Evolutionary conservation across 2,329 filamentous ascomycete species (phyloP).

Genomic region (Beauveria caledonica): DNA sequence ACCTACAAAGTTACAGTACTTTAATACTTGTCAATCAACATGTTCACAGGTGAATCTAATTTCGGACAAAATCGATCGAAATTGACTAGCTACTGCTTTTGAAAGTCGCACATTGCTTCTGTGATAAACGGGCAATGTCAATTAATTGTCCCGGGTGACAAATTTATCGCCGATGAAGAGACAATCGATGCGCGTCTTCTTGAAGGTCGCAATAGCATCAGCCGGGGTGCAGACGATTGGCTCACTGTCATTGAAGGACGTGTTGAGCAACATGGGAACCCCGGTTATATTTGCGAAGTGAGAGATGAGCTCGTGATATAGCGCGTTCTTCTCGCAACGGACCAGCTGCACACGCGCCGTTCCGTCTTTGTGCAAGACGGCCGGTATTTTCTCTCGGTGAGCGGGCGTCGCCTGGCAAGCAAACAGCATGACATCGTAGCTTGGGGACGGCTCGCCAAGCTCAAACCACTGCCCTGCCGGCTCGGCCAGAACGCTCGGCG

Average conservation of each 20-base stretch:
- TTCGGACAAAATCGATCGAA: no score
- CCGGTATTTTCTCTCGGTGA: not conserved
- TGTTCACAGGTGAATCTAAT: no score
- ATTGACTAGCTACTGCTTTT: no score
- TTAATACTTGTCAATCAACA: no score
- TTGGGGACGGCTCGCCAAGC: not conserved
- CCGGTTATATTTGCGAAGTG: not conserved
- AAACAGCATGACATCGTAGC: slow-evolving; percentile 2
- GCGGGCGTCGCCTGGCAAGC: not conserved
- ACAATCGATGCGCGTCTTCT: slow-evolving; percentile 3
- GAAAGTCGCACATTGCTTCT: not conserved
- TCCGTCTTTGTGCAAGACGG: slow-evolving; percentile 1
- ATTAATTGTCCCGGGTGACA: not conserved
- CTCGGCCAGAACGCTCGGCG: slow-evolving; percentile 4
- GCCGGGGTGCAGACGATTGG: slow-evolving; percentile 3
- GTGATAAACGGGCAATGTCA: not conserved
- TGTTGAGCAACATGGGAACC: slow-evolving; percentile 3
- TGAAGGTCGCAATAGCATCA: slow-evolving; percentile 1
- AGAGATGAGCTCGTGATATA: not conserved
- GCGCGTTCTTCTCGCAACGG: not conserved
- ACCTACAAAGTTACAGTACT: no score
- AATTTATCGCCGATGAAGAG: not conserved
- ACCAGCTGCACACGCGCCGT: slow-evolving; percentile 6
- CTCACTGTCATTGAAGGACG: slow-evolving; percentile 6
- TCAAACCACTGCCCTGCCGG: not conserved